Evolutionary conservation across 306 rosid genomes (phyloP).

Genomic region (Malus orientalis): DNA sequence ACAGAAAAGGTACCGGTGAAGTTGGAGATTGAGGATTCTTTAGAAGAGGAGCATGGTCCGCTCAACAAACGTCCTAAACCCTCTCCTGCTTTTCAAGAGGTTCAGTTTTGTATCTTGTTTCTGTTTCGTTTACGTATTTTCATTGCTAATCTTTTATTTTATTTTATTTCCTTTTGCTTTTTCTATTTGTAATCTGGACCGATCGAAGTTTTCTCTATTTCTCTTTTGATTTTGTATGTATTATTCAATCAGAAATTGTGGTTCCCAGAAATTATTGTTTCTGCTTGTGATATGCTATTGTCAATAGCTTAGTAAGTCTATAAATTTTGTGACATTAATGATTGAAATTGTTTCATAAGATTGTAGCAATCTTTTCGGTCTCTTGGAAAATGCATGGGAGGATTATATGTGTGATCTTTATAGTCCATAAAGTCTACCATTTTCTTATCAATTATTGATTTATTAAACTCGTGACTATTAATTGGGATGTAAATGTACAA

Average conservation of each 20-base stretch:
- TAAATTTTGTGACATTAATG: background rate
- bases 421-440: too few species aligned
- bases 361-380: background rate
- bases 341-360: background rate
- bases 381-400: background rate
- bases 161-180: background rate
- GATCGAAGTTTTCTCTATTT: background rate
- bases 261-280: background rate
- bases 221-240: background rate
- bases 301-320: background rate
- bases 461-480: background rate
- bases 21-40: constrained; percentile 65
- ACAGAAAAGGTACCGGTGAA: constrained; percentile 49
- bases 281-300: background rate
- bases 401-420: background rate
- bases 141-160: background rate
- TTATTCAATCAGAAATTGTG: background rate
- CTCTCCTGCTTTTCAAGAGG: constrained; percentile 42
- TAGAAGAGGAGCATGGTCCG: constrained; percentile 56
- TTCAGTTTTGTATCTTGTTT: constrained; percentile 2
- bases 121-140: background rate
- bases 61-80: constrained; percentile 56
- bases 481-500: background rate
- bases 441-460: background rate
- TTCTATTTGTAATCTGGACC: background rate